Evolutionary conservation across 164 flowering plant genomes (phyloP), one percentile per base, ranked within the genome.

Genomic region (Nymphaea thermarum): DNA sequence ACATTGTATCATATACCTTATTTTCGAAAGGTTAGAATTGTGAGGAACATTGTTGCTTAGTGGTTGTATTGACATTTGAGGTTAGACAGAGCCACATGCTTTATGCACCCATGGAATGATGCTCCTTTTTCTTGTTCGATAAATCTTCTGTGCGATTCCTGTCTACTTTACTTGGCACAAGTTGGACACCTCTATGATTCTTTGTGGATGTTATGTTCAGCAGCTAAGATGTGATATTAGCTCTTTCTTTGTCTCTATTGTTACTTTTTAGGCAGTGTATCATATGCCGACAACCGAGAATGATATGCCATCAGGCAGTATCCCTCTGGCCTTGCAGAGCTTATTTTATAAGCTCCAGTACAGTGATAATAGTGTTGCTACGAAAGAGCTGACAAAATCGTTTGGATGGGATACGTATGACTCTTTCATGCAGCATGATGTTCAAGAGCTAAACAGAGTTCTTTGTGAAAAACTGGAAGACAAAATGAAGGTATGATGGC

Each of bases 281-380:
- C 87, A 83, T 73, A 85, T 85, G 85, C 87, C 89, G 1, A 85
- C 89, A 43, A 82, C 86, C 42, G 87, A 85, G 75, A 83, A 83
- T 78, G 89, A 83, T 72, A 74, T 80, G 80, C 89, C 89, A 59
- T 80, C 89, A 43, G 86, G 79, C 59, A 83, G 89, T 77, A 85
- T 83, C 44, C 89, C 89, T 68, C 64, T 85, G 72, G 87, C 87
- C 71, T 72, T 85, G 60, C 89, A 85, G 81, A 83, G 89, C 71
- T 80, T 85, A 61, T 85, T 85, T 63, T 85, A 85, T 70, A 85
- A 85, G 77, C 89, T 83, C 36, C 89, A 85, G 71, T 83, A 85
- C 68, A 81, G 81, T 75, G 89, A 87, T 67, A 80, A 70, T 62
- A 85, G 89, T 72, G 89, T 85, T 42, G 85, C 86, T 42, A 87